Conservation (phyloP, 108 stramenopile genomes). For the Pseudonitzschia multiseries region DNA sequence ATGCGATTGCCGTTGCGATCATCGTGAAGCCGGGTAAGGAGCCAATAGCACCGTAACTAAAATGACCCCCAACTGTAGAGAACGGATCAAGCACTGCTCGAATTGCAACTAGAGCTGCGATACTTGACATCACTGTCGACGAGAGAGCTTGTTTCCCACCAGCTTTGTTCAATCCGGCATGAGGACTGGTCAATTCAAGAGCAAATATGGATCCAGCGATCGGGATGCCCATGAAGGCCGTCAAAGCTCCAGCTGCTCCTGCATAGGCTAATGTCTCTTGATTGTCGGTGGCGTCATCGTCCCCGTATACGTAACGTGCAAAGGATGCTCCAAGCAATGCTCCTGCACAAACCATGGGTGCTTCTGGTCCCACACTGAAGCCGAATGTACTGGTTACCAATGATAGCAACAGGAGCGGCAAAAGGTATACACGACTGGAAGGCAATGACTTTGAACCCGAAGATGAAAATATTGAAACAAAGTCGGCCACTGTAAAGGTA, state of each 20-base stretch:
- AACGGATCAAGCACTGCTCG: slow-evolving; percentile 31
- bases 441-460: slow-evolving; percentile 30
- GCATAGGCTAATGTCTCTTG: slow-evolving; percentile 32
- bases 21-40: slow-evolving; percentile 33
- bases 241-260: slow-evolving; percentile 55
- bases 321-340: slow-evolving; percentile 38
- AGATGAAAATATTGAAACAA: slow-evolving; percentile 28
- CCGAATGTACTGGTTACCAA: slow-evolving; percentile 61
- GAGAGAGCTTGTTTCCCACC: slow-evolving; percentile 35
- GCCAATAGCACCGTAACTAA: slow-evolving; percentile 41
- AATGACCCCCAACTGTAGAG: slow-evolving; percentile 55
- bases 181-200: slow-evolving; percentile 50
- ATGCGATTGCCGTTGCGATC: slow-evolving; percentile 32
- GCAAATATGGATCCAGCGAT: slow-evolving; percentile 69
- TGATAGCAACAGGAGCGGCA: slow-evolving; percentile 44
- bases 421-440: slow-evolving; percentile 12
- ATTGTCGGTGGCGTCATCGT: slow-evolving; percentile 1
- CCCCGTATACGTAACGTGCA: slow-evolving; percentile 21
- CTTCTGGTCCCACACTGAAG: slow-evolving; percentile 65
- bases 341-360: slow-evolving; percentile 66
- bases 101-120: slow-evolving; percentile 47
- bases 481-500: slow-evolving; percentile 33
- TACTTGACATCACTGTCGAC: slow-evolving; percentile 41
- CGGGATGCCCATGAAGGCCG: slow-evolving; percentile 69
- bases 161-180: slow-evolving; percentile 34